These are phyloP conservation scores for Chytridium lagenaria DNA, from an alignment of 371 early-diverging fungal genomes.

Conservation along the genomic window DNA sequence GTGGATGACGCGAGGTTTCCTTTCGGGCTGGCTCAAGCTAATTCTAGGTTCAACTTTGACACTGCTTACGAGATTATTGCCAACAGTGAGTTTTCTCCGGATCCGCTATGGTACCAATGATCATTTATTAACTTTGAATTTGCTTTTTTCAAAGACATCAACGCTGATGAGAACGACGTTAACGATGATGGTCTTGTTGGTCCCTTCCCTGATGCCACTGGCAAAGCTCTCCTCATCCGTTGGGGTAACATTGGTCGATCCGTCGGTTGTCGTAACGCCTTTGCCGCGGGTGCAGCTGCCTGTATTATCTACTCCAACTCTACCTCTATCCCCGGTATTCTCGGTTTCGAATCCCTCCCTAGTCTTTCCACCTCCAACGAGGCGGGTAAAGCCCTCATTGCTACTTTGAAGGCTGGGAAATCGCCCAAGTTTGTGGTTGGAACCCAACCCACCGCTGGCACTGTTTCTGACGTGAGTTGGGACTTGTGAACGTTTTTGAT, in stretches of 20 bases:
- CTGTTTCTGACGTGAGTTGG: slow-evolving; percentile 67
- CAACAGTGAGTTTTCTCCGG: slow-evolving; percentile 46
- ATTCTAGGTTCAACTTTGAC: slow-evolving; percentile 2
- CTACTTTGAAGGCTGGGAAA: slow-evolving; percentile 51
- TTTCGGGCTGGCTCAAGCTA: neutral
- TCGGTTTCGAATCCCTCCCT: slow-evolving; percentile 5
- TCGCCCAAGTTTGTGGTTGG: neutral
- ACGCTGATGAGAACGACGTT: slow-evolving; percentile 3
- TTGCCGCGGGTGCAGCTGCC: slow-evolving; percentile 5
- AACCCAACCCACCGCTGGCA: slow-evolving; percentile 42
- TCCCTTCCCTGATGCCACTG: neutral
- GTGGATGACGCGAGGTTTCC: slow-evolving; percentile 6
- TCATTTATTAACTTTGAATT: neutral
- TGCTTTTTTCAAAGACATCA: neutral
- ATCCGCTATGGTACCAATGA: neutral
- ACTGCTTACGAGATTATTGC: slow-evolving; percentile 74
- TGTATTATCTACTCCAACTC: slow-evolving; percentile 10
- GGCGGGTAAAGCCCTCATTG: slow-evolving; percentile 23
- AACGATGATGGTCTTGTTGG: neutral
- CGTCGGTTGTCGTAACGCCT: slow-evolving; percentile 14
- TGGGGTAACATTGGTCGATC: slow-evolving; percentile 21
- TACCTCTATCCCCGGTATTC: slow-evolving; percentile 42
- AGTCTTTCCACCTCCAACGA: slow-evolving; percentile 19
- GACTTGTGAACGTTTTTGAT: slow-evolving; percentile 68
- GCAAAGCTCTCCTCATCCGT: slow-evolving; percentile 21